Evolutionary conservation across 148 eudicot genomes (phyloP), one percentile per base, ranked within the genome.

Genomic region (Cornus suecica): DNA sequence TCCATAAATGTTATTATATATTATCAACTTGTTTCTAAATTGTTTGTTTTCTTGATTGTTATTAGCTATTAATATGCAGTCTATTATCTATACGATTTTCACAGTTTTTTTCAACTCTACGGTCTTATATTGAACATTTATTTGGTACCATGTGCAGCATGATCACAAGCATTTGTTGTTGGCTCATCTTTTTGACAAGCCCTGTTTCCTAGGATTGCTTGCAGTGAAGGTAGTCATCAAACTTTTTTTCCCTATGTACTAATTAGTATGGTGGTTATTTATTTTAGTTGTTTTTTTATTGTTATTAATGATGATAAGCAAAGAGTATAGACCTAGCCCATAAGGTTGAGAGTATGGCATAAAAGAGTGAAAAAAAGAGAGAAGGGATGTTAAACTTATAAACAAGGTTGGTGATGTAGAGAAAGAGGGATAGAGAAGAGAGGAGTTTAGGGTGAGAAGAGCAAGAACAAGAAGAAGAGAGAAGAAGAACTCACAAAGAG

Each of bases 111-210:
- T n/a, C 5, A 24, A 66, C 45, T 71, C n/a, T 75, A 27, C 26
- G 37, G 25, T 48, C 20, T 48, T 16, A 48, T 34, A 22, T 18
- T 28, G 7, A 29, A 48, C 20, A 24, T 69, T 62, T 76, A 5
- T 62, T 66, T 42, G 32, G 60, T 37, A 48, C 37, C 22, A 18
- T 72, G 5, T 81, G 76, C 86, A 95, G 99, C 88, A 86, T 74
- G 88, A 95, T 80, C 69, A 83, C 74, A 92, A 87, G 80, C 97
- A 95, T 82, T 80, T 95, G 68, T 10, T 83, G 75, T 80, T 95
- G 85, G 99, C 93, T 77, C 99, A 95, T 80, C 97, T 95, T 34
- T 95, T 95, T 71, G 99, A 95, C 80, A 95, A 95, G 77, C 99
- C 99, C 13, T 95, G 99, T 86, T 95, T 95, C 83, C 84, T 94